Conservation (phyloP, 2,329 filamentous ascomycete species). For the Furcasterigmium sp. region DNA sequence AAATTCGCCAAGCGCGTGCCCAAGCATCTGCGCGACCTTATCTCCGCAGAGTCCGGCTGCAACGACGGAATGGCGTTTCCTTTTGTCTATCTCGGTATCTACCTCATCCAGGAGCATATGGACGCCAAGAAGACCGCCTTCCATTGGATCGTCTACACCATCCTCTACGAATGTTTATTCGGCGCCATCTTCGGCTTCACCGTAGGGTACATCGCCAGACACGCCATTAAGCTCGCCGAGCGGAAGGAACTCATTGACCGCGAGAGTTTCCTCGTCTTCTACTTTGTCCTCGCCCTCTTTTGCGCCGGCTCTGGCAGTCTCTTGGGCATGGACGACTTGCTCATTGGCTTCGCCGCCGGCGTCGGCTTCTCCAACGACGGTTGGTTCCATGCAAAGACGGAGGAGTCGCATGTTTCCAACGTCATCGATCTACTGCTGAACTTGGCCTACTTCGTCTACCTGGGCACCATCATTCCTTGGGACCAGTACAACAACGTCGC, state of each 20-base stretch:
- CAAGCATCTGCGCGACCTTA: conserved; percentile 90
- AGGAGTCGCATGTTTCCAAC: conserved; percentile 98
- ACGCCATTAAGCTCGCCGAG: conserved; percentile 85
- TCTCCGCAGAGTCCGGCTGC: conserved; percentile 95
- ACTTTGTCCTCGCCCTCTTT: conserved; percentile 94
- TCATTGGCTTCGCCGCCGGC: conserved; percentile 90
- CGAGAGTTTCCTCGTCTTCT: conserved; percentile 97
- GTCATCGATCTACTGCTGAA: conserved; percentile 97
- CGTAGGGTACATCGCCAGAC: conserved; percentile 84
- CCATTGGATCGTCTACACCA: conserved; percentile 84
- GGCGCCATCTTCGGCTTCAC: conserved; percentile 83
- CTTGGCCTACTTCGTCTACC: conserved; percentile 95
- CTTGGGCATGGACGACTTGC: conserved; percentile 84
- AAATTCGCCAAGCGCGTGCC: conserved; percentile 97
- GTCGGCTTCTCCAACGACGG: conserved; percentile 99
- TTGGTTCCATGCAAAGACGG: conserved; percentile 97
- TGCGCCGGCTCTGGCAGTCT: conserved; percentile 91
- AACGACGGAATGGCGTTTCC: conserved; percentile 99
- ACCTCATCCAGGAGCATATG: conserved; percentile 77
- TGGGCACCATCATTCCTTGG: conserved; percentile 97
- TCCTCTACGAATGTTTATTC: conserved; percentile 94
- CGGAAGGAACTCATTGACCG: conserved; percentile 81
- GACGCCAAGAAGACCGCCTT: conserved; percentile 64
- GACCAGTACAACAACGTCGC: conserved; percentile 73
- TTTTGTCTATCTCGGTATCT: conserved; percentile 89